Evolutionary conservation across 805 yeast species (phyloP).

Genomic region (Starmera amethionina): DNA sequence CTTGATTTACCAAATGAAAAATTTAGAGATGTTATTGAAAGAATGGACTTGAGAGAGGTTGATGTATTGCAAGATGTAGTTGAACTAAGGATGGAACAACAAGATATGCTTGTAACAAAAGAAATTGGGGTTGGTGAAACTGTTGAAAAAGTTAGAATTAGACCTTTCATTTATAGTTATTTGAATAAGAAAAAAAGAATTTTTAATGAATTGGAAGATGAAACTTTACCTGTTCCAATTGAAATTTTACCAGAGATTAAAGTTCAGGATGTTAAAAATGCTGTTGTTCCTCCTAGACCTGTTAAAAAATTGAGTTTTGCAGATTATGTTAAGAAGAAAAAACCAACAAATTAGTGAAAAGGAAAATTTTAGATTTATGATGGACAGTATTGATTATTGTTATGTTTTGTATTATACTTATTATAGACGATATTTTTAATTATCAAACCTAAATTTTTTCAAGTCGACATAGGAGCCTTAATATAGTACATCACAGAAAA

Average conservation of each 20-base stretch:
- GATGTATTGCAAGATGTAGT: slow-evolving; percentile 9
- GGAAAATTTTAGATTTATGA: neutral
- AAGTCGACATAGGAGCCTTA: too few relatives aligned
- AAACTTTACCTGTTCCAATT: slow-evolving; percentile 20
- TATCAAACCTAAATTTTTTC: too few relatives aligned
- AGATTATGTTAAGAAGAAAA: slow-evolving; percentile 55
- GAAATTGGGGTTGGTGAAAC: slow-evolving; percentile 1
- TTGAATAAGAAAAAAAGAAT: slow-evolving; percentile 7
- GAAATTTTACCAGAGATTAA: slow-evolving; percentile 5
- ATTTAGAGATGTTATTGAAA: slow-evolving; percentile 2
- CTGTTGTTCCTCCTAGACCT: slow-evolving; percentile 7
- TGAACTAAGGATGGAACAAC: slow-evolving; percentile 2
- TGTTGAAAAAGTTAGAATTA: slow-evolving; percentile 10
- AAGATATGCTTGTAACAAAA: slow-evolving; percentile 3
- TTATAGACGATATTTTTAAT: too few relatives aligned
- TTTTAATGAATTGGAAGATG: slow-evolving; percentile 6
- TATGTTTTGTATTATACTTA: too few relatives aligned
- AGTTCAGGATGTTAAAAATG: neutral
- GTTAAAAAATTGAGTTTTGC: slow-evolving; percentile 64
- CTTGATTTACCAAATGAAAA: too few relatives aligned
- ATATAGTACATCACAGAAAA: too few relatives aligned
- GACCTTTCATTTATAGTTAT: slow-evolving; percentile 13
- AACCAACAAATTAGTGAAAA: slow-evolving; percentile 6
- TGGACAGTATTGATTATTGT: too few relatives aligned
- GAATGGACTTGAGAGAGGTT: slow-evolving; percentile 18